phyloP scores from a whole-genome alignment of 495 filamentous ascomycete species.

The Talaromyces trachyspermus region DNA sequence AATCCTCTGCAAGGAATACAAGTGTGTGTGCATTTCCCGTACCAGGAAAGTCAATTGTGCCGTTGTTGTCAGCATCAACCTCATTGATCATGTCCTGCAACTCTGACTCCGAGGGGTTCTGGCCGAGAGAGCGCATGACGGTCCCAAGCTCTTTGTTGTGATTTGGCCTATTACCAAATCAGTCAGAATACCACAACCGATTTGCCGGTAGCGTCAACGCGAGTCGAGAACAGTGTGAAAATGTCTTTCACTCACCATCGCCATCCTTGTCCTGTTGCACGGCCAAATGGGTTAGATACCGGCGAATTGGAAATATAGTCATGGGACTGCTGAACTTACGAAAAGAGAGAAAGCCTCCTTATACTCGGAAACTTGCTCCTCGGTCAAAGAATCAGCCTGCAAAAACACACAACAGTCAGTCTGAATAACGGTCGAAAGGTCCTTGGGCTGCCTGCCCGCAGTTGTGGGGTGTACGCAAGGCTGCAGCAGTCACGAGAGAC shows the following conservation, averaged over 20 bases:
- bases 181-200: not conserved
- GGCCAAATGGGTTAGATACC: not conserved
- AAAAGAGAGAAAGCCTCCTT: conserved; percentile 99
- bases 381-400: conserved; percentile 87
- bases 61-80: conserved; percentile 99
- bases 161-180: conserved; percentile 91
- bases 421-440: not conserved
- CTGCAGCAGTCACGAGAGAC: conserved; percentile 1
- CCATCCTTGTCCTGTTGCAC: conserved; percentile 90
- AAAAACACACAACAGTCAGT: not conserved
- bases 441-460: conserved; percentile 30
- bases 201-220: not conserved
- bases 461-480: conserved; percentile 20
- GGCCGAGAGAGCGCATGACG: conserved; percentile 98
- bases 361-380: conserved; percentile 99
- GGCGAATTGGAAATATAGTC: no score
- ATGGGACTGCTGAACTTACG: conserved; percentile 62
- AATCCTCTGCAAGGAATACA: not conserved
- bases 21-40: conserved; percentile 22
- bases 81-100: conserved; percentile 99
- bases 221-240: no score
- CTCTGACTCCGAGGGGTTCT: conserved; percentile 98
- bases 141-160: conserved; percentile 99
- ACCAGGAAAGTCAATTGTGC: conserved; percentile 99
- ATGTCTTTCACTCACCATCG: conserved; percentile 99